These are phyloP conservation scores for Naegleria fowleri DNA, from an alignment of 208 protist species.

Conservation along the genomic window DNA sequence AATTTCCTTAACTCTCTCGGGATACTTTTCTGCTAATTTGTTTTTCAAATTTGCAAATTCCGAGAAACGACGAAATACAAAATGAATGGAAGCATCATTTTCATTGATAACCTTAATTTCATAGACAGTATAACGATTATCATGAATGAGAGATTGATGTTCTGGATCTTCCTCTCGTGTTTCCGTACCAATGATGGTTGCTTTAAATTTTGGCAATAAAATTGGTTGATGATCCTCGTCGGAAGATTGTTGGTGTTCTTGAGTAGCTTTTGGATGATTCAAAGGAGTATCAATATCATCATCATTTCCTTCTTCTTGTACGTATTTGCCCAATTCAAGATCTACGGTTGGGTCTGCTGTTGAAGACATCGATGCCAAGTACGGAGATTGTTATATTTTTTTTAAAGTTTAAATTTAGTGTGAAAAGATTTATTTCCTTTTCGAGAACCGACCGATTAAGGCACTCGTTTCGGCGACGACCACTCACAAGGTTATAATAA, in stretches of 20 bases:
- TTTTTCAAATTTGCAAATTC: background rate
- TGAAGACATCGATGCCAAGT: too few relatives aligned
- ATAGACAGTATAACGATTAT: constrained; percentile 4
- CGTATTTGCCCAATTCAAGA: background rate
- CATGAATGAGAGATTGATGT: background rate
- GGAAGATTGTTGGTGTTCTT: background rate
- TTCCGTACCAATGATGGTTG: background rate
- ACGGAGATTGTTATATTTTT: too few relatives aligned
- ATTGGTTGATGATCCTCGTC: background rate
- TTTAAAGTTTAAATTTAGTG: too few relatives aligned
- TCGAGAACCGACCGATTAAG: too few relatives aligned
- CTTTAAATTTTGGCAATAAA: background rate
- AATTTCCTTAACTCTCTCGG: background rate
- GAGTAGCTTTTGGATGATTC: background rate
- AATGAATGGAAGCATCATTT: background rate
- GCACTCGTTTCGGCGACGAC: too few relatives aligned
- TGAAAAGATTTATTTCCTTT: too few relatives aligned
- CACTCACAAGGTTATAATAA: too few relatives aligned
- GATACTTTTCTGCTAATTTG: background rate
- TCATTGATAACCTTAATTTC: background rate
- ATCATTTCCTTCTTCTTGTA: background rate
- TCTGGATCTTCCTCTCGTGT: background rate
- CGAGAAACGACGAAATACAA: background rate
- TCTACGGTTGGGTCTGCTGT: background rate
- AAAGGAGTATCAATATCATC: background rate